Percentiles rank a stretch among this genome's conserved stretches.
Conservation (phyloP, 306 rosid genomes). For the Arachis hypogaea region DNA sequence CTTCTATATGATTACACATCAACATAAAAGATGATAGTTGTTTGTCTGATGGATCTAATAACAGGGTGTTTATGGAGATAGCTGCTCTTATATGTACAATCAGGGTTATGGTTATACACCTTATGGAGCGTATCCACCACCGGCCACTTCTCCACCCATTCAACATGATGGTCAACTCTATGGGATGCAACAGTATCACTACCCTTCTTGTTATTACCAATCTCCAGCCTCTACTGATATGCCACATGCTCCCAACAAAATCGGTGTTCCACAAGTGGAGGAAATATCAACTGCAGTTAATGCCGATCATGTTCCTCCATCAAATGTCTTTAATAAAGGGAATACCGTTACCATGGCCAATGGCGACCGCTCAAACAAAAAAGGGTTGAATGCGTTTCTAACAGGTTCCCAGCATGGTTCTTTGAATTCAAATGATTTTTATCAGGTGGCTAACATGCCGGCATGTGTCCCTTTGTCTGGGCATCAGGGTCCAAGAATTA, state of each 20-base stretch:
- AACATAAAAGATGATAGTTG: not conserved
- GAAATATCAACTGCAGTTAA: constrained; percentile 39
- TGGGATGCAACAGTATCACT: constrained; percentile 57
- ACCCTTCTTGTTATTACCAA: constrained; percentile 52
- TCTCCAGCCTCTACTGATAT: constrained; percentile 41
- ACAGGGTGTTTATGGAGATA: constrained; percentile 57
- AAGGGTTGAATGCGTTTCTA: constrained; percentile 38
- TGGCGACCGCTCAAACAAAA: constrained; percentile 36
- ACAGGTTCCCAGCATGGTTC: constrained; percentile 43
- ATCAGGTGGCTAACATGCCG: constrained; percentile 43
- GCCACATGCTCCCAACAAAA: constrained; percentile 39
- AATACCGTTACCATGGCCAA: constrained; percentile 27
- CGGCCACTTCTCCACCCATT: constrained; percentile 44
- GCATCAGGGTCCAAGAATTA: constrained; percentile 43
- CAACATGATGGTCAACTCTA: constrained; percentile 50
- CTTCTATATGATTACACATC: not conserved
- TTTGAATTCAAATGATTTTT: constrained; percentile 40
- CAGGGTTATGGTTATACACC: constrained; percentile 56
- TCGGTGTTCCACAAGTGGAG: constrained; percentile 38
- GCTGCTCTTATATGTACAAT: constrained; percentile 47
- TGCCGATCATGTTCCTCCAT: constrained; percentile 35
- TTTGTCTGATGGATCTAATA: constrained; percentile 15
- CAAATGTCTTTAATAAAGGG: constrained; percentile 39
- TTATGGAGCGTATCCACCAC: constrained; percentile 45
- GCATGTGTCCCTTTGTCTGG: constrained; percentile 42